Evolutionary conservation across 192 early-diverging fungal genomes (phyloP).

Genomic region (Backusella australiensis): DNA sequence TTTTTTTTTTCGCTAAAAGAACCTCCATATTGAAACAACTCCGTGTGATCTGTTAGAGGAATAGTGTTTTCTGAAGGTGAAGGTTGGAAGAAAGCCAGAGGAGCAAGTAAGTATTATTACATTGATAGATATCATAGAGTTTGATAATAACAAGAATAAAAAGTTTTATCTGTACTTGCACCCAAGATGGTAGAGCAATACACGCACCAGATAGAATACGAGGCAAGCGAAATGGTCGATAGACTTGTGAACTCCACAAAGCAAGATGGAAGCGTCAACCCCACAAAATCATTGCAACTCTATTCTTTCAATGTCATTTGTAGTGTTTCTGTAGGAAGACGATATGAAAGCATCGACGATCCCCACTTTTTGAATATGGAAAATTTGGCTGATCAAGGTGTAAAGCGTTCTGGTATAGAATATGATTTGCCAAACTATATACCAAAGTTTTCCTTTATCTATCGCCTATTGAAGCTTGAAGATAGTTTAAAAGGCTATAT

Average conservation of each 20-base stretch:
- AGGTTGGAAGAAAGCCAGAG: constrained; percentile 8
- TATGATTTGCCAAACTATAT: neutral
- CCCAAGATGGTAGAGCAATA: constrained; percentile 1
- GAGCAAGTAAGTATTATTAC: constrained; percentile 5
- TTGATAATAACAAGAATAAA: neutral
- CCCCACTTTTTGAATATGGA: neutral
- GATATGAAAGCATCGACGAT: neutral
- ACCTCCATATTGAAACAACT: too few species aligned
- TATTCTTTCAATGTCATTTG: neutral
- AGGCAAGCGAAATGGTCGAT: neutral
- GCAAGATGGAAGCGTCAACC: neutral
- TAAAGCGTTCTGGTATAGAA: neutral
- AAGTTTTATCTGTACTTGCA: constrained; percentile 2
- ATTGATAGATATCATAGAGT: neutral
- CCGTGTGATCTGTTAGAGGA: neutral
- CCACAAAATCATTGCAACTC: neutral
- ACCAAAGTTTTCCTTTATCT: neutral
- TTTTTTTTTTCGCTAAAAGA: neutral
- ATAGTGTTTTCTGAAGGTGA: neutral
- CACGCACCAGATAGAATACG: neutral
- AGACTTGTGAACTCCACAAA: neutral
- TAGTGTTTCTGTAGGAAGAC: neutral
- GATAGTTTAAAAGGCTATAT: neutral
- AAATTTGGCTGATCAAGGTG: neutral
- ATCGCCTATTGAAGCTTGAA: neutral